Conservation (phyloP, 352 stramenopile genomes). For the Globisporangium parvum region DNA sequence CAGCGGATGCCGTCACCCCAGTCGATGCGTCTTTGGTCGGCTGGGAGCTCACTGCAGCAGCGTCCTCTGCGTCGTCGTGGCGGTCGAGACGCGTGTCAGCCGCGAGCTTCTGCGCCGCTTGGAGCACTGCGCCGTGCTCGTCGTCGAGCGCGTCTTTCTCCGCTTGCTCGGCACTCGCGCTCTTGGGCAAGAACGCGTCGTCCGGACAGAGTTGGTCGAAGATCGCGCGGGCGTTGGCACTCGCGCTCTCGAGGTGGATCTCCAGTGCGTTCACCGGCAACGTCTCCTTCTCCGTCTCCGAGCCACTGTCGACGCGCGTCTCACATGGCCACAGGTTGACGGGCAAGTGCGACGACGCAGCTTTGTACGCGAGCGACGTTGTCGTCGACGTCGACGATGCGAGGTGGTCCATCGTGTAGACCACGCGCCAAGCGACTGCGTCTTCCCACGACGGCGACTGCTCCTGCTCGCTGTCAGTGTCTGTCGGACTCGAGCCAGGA, state of each 20-base stretch:
- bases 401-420: constrained; percentile 63
- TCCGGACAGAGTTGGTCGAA: constrained; percentile 55
- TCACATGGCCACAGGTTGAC: constrained; percentile 45
- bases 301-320: constrained; percentile 18
- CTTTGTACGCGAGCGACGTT: constrained; percentile 10
- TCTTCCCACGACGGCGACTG: constrained; percentile 13
- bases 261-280: constrained; percentile 31
- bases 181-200: constrained; percentile 59
- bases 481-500: background rate
- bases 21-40: background rate
- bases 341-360: constrained; percentile 22
- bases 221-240: constrained; percentile 50
- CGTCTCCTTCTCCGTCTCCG: background rate
- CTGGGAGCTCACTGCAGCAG: background rate
- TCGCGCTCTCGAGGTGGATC: constrained; percentile 55
- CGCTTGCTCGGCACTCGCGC: constrained; percentile 44
- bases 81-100: constrained; percentile 5
- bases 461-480: background rate
- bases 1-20: no score
- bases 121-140: constrained; percentile 53
- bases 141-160: constrained; percentile 48
- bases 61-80: background rate
- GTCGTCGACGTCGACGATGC: constrained; percentile 13
- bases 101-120: constrained; percentile 47
- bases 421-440: constrained; percentile 38